phyloP scores from a whole-genome alignment of 164 flowering plant genomes.

The Malania oleifera region DNA sequence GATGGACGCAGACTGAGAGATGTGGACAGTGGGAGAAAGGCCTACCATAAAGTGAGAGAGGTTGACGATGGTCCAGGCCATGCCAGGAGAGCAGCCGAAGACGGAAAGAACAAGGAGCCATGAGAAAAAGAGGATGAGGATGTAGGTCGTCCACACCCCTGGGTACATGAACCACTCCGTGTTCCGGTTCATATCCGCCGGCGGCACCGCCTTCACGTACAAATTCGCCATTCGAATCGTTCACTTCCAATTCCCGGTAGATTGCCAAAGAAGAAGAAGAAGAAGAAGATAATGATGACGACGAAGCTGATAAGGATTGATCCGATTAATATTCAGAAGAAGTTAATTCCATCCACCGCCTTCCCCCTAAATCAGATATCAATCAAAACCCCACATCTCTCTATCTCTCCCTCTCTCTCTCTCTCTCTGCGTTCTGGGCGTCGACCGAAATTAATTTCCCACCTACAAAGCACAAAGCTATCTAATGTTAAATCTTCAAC shows the following conservation, averaged over 20 bases:
- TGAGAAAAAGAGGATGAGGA: slow-evolving; percentile 67
- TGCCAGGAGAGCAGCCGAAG: slow-evolving; percentile 67
- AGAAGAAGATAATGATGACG: too few relatives aligned
- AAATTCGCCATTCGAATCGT: slow-evolving; percentile 40
- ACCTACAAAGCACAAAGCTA: too few relatives aligned
- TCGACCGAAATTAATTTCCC: too few relatives aligned
- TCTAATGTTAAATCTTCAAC: too few relatives aligned
- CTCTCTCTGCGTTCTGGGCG: too few relatives aligned
- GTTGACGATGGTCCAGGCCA: slow-evolving; percentile 82
- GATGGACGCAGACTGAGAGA: background rate
- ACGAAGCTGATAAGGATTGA: background rate
- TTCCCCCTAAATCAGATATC: too few relatives aligned
- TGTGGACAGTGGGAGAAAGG: background rate
- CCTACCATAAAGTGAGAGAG: slow-evolving; percentile 56
- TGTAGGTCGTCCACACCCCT: slow-evolving; percentile 80
- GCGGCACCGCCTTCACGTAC: slow-evolving; percentile 59
- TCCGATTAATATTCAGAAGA: too few relatives aligned
- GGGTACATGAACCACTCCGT: slow-evolving; percentile 91
- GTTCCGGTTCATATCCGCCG: slow-evolving; percentile 75
- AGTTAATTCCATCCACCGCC: too few relatives aligned
- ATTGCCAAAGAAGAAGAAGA: too few relatives aligned
- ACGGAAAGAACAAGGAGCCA: slow-evolving; percentile 72
- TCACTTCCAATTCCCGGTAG: background rate
- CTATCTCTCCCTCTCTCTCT: too few relatives aligned
- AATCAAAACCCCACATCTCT: too few relatives aligned